Conservation (phyloP, 2,329 filamentous ascomycete genomes). For the Eutypa lata region DNA sequence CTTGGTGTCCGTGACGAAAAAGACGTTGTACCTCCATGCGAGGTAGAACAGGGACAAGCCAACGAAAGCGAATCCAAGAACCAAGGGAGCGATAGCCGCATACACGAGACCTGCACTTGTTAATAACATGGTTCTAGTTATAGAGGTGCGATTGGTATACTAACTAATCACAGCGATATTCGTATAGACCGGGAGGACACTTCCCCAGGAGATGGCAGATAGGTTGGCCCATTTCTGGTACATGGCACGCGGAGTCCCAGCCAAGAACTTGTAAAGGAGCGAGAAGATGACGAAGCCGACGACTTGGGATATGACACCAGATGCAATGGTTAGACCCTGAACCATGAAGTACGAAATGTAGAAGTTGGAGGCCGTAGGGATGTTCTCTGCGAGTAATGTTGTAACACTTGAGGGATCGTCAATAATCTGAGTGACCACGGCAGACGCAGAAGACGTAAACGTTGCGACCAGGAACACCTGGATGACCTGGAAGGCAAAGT, state of each 20-base stretch:
- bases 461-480: slow-evolving; percentile 91
- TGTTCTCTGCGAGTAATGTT: slow-evolving; percentile 63
- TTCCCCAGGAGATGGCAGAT: slow-evolving; percentile 77
- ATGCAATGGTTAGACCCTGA: slow-evolving; percentile 79
- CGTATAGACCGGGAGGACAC: slow-evolving; percentile 75
- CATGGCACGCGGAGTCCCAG: slow-evolving; percentile 75
- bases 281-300: slow-evolving; percentile 71
- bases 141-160: slow-evolving; percentile 24
- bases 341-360: slow-evolving; percentile 95
- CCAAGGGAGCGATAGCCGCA: slow-evolving; percentile 79
- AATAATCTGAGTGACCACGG: slow-evolving; percentile 62
- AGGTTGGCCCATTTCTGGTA: slow-evolving; percentile 75
- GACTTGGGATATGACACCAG: slow-evolving; percentile 69
- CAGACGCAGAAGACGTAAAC: slow-evolving; percentile 74
- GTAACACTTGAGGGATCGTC: slow-evolving; percentile 60
- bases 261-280: slow-evolving; percentile 69
- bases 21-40: slow-evolving; percentile 85
- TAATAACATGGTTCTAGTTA: slow-evolving; percentile 5
- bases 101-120: slow-evolving; percentile 68
- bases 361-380: slow-evolving; percentile 87
- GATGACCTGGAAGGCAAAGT: slow-evolving; percentile 86
- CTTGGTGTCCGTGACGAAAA: slow-evolving; percentile 78
- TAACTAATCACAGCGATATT: slow-evolving; percentile 76
- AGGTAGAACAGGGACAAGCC: slow-evolving; percentile 81
- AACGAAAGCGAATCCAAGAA: slow-evolving; percentile 76